Percentiles rank a stretch among this genome's conserved stretches.
phyloP scores from a whole-genome alignment of 805 yeast species.

The Yarrowia alimentaria region DNA sequence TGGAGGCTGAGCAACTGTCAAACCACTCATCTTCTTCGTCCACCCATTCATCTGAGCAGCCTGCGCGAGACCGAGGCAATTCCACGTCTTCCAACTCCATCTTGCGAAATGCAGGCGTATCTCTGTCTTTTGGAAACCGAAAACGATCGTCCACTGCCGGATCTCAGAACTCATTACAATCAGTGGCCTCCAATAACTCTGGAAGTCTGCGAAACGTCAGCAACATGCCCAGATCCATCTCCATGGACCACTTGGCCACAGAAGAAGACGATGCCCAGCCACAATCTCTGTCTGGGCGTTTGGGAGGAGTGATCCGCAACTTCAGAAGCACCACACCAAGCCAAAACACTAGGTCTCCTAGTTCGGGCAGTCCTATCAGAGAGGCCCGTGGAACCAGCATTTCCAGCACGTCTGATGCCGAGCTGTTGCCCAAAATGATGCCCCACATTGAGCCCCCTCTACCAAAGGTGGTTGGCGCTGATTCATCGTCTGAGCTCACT shows the following conservation, averaged over 20 bases:
- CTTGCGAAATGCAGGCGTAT: neutral
- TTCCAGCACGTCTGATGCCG: conserved; percentile 23
- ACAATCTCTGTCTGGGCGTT: conserved; percentile 2
- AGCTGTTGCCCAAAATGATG: conserved; percentile 11
- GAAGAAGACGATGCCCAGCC: conserved; percentile 15
- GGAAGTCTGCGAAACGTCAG: conserved; percentile 2
- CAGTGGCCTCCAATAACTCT: conserved; percentile 1
- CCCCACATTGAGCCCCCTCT: conserved; percentile 32
- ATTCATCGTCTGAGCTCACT: conserved; percentile 38
- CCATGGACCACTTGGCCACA: conserved; percentile 21
- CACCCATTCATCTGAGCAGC: conserved; percentile 33
- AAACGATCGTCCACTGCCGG: conserved; percentile 11
- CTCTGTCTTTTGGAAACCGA: conserved; percentile 13
- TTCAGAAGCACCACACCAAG: conserved; percentile 19
- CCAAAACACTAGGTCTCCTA: conserved; percentile 13
- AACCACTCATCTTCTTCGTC: conserved; percentile 33
- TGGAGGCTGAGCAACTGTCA: conserved; percentile 28
- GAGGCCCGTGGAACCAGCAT: conserved; percentile 23
- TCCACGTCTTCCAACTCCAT: conserved; percentile 20
- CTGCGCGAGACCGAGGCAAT: conserved; percentile 33
- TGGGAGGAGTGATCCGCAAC: conserved; percentile 24
- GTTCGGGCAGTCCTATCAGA: conserved; percentile 17
- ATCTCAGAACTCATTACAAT: conserved; percentile 6
- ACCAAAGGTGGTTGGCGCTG: conserved; percentile 31
- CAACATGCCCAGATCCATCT: conserved; percentile 23